phyloP scores from a whole-genome alignment of 75 land plant genomes.

The Isoetes taiwanensis region DNA sequence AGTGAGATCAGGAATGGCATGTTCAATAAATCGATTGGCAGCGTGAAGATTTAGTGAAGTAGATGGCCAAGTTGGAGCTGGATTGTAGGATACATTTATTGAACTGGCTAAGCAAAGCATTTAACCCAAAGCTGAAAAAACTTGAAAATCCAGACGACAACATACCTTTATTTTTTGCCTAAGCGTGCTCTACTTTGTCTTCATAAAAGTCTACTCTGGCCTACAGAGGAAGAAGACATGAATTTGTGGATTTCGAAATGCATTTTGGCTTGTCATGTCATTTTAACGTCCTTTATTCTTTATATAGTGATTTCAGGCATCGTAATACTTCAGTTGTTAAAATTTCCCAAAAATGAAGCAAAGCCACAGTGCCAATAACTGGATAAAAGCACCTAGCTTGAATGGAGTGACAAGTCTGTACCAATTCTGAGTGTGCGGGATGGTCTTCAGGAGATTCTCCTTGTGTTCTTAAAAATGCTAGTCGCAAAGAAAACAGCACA shows the following conservation, averaged over 20 bases:
- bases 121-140: too few species aligned
- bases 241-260: not conserved
- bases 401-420: too few species aligned
- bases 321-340: not conserved
- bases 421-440: conserved; percentile 48
- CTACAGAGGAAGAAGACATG: conserved; percentile 22
- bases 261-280: not conserved
- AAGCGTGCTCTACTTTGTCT: conserved; percentile 35
- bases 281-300: not conserved
- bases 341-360: not conserved
- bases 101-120: not conserved
- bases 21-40: conserved; percentile 76
- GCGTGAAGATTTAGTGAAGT: conserved; percentile 49
- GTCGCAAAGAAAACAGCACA: too few species aligned
- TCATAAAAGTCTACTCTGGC: conserved; percentile 61
- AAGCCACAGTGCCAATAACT: not conserved
- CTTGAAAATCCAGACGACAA: too few species aligned
- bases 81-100: not conserved
- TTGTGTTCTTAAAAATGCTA: too few species aligned
- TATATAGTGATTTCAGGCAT: not conserved
- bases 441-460: conserved; percentile 56
- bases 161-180: conserved; percentile 51
- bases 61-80: conserved; percentile 54
- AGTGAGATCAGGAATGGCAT: conserved; percentile 69
- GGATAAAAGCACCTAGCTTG: too few species aligned